Evolutionary conservation across 2,329 filamentous ascomycete species (phyloP), one percentile per base, ranked within the genome.

Genomic region (Cladosporium sp.): DNA sequence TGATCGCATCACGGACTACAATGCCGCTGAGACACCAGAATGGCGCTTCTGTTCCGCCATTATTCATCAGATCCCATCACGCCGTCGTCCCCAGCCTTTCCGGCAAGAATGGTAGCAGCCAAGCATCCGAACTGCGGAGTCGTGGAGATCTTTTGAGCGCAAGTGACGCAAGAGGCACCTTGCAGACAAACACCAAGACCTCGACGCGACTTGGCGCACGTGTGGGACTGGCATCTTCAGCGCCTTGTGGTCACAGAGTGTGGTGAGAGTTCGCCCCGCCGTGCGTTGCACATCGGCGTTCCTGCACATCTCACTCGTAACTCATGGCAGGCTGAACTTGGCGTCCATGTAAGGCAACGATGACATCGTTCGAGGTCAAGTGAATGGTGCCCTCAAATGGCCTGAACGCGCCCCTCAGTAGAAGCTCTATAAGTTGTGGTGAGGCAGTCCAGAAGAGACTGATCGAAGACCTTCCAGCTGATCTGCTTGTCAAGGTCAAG

Each of bases 121-220:
- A 50, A 50, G 47, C 28, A 50, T 12, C 30, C 22, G 25, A 47
- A 47, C 43, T 47, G 43, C 43, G 43, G 43, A 47, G 43, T 47
- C 43, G 43, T 47, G 43, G 43, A 47, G 43, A 30, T 47, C 43
- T 47, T 30, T 30, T 47, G 14, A 20, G 15, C 43, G 43, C 43
- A 42, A 28, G 25, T 56, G 54, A 56, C 54, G 54, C 54, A 47
- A 56, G 42, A n/a, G 54, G 54, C 54, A 49, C 54, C 40, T 22
- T 49, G 28, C 39, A 19, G 43, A 20, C n/a, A 42, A 28, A 5
- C 9, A 19, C 52, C 52, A 55, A 55, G 52, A 43, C 52, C 30
- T 37, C 25, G 22, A 49, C 42, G 42, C 54, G 54, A 56, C 54
- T 56, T 56, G 54, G 54, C 54, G 54, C 54, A 56, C 54, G 54